A percentile compares a stretch with the other conserved stretches of the same genome.
Conservation (phyloP, 306 rosid species). For the Urtica urens region DNA sequence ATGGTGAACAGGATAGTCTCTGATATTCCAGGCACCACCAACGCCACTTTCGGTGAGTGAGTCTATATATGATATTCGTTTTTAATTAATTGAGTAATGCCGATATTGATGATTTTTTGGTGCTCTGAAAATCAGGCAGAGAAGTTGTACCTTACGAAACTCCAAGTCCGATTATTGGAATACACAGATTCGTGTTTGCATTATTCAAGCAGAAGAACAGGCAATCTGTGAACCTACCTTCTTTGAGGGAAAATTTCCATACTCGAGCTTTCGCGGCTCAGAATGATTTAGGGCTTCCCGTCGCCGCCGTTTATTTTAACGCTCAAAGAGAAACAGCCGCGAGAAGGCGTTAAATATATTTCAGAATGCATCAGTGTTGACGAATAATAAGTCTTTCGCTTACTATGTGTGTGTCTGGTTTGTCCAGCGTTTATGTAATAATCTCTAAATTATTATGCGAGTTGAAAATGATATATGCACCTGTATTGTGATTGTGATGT, state of each 20-base stretch:
- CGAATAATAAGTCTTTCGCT: too few species aligned
- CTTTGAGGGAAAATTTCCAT: slow-evolving; percentile 48
- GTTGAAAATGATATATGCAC: too few species aligned
- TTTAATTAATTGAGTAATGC: too few species aligned
- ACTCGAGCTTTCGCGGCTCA: slow-evolving; percentile 44
- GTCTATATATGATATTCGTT: background rate
- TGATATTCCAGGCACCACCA: slow-evolving; percentile 94
- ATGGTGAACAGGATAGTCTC: slow-evolving; percentile 87
- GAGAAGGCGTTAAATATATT: slow-evolving; percentile 57
- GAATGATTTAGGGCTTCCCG: slow-evolving; percentile 65
- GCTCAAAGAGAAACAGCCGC: slow-evolving; percentile 85
- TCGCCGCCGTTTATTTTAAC: slow-evolving; percentile 83
- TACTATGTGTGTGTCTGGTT: too few species aligned
- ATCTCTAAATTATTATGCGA: too few species aligned
- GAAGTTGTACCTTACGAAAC: slow-evolving; percentile 63
- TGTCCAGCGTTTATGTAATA: too few species aligned
- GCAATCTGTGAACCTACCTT: slow-evolving; percentile 38
- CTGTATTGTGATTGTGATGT: too few species aligned
- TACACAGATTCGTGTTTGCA: slow-evolving; percentile 77
- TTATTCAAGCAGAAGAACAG: slow-evolving; percentile 65
- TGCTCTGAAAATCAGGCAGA: slow-evolving; percentile 29
- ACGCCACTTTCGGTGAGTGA: slow-evolving; percentile 56
- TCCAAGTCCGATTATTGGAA: slow-evolving; percentile 78
- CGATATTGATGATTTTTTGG: background rate
- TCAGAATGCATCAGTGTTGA: too few species aligned